phyloP scores from a whole-genome alignment of 345 rosid species.

The Salix dunnii region DNA sequence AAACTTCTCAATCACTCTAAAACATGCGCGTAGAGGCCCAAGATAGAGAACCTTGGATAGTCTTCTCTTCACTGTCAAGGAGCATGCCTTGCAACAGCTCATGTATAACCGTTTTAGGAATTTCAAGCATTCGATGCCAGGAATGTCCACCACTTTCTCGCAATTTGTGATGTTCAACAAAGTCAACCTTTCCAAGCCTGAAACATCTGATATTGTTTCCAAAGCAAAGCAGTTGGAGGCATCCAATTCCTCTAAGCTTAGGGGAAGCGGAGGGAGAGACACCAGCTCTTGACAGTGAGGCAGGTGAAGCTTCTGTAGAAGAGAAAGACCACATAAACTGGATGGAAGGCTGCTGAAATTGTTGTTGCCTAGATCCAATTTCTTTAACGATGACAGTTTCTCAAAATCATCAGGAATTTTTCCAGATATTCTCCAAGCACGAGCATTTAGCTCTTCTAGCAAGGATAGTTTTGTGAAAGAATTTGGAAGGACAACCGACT shows the following conservation, averaged over 20 bases:
- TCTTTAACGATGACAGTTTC: slow-evolving; percentile 36
- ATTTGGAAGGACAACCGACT: slow-evolving; percentile 17
- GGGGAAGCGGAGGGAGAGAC: slow-evolving; percentile 49
- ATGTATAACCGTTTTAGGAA: slow-evolving; percentile 37
- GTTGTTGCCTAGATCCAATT: slow-evolving; percentile 36
- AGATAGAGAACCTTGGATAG: slow-evolving; percentile 38
- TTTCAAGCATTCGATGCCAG: slow-evolving; percentile 42
- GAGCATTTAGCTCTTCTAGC: slow-evolving; percentile 42
- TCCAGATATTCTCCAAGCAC: slow-evolving; percentile 41
- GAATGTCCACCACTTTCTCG: slow-evolving; percentile 36
- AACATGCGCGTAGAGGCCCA: background rate
- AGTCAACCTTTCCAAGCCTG: slow-evolving; percentile 25
- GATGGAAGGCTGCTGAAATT: slow-evolving; percentile 45
- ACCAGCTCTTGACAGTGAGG: slow-evolving; percentile 33
- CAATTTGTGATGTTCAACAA: slow-evolving; percentile 41
- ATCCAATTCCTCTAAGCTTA: slow-evolving; percentile 33
- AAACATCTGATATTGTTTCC: slow-evolving; percentile 31
- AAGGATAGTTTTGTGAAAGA: slow-evolving; percentile 39
- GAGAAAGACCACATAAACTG: slow-evolving; percentile 41
- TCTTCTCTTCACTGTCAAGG: slow-evolving; percentile 29
- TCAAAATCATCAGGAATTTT: slow-evolving; percentile 47
- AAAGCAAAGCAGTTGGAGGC: slow-evolving; percentile 38
- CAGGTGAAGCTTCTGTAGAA: slow-evolving; percentile 34
- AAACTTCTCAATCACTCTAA: background rate
- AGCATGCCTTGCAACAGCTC: slow-evolving; percentile 39